Evolutionary conservation across 2,329 filamentous ascomycete genomes (phyloP), one percentile per base, ranked within the genome.

Genomic region (Fusarium equiseti): DNA sequence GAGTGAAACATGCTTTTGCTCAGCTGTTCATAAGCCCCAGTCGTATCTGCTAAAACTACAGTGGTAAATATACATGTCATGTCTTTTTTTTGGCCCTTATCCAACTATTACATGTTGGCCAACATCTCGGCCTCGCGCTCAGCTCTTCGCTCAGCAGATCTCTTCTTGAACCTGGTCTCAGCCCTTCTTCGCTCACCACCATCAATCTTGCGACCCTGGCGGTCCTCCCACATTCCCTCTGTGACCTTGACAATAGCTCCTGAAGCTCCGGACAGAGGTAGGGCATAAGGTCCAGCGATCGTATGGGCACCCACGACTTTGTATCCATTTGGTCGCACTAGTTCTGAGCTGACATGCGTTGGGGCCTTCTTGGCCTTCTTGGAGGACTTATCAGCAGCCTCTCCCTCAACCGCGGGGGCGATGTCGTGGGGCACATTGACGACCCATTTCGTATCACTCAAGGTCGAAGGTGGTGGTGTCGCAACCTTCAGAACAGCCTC

Each of bases 191-290:
- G 90, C 86, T 99, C 96, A 86, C 96, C 96, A 77, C 96, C 96
- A 81, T 98, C 95, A 73, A 99, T 91, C 90, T 98, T 98, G 77
- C 90, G 89, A 29, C 96, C 95, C 76, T 91, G 88, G 79, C 88
- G 91, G 76, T 94, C 86, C 84, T 98, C 95, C 96, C 95, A 98
- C 85, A 98, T 91, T 12, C 95, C 94, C 80, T 98, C 95, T 60
- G 90, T 89, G 24, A 93, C 87, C 69, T 86, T 85, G 73, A 98
- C 86, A 54, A 86, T 84, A 13, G 91, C 92, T 11, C 89, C 90
- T 43, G 84, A 82, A 2, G 88, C 87, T 2, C 88, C 88, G 80
- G 92, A 90, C 29, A 95, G 78, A 7, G 90, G 89, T 77, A 91
- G 84, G 8, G 94, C 88, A 75, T 90, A 92, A 3, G 92, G 92